These are phyloP conservation scores for Amylostereum chailletii DNA, from an alignment of 1,284 basidiomycete species.

Conservation along the genomic window DNA sequence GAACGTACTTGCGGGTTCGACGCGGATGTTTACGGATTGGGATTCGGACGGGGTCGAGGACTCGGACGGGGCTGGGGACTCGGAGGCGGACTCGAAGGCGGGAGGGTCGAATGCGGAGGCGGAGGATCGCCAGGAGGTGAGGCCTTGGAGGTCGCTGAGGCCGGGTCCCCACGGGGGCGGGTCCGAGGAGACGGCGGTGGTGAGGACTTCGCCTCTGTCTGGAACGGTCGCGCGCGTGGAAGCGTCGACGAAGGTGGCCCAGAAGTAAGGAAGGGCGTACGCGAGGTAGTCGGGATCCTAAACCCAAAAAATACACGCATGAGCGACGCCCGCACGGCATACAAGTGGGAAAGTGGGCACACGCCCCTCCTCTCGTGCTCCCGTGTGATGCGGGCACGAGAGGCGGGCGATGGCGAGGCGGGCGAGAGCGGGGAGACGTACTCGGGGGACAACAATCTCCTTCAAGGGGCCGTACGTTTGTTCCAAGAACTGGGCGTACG, in stretches of 20 bases:
- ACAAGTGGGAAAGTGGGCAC: too few relatives aligned
- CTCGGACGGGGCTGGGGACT: too few relatives aligned
- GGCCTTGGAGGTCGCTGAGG: not conserved
- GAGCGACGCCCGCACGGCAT: too few relatives aligned
- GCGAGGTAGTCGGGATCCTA: conserved; percentile 40
- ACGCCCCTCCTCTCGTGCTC: too few relatives aligned
- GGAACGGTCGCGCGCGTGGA: conserved; percentile 29
- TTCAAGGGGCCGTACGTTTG: conserved; percentile 43
- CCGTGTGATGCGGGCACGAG: too few relatives aligned
- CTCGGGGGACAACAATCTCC: conserved; percentile 37
- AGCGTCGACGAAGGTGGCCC: conserved; percentile 34
- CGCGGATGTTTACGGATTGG: conserved; percentile 12
- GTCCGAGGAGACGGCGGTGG: too few relatives aligned
- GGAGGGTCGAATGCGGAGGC: not conserved
- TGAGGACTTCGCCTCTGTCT: not conserved
- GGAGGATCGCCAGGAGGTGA: not conserved
- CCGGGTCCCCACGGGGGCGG: too few relatives aligned
- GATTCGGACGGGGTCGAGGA: not conserved
- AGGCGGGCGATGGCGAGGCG: too few relatives aligned
- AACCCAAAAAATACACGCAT: not conserved
- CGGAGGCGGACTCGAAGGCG: not conserved
- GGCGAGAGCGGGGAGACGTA: conserved; percentile 20
- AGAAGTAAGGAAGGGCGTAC: conserved; percentile 31
- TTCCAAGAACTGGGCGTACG: conserved; percentile 45
- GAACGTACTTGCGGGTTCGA: conserved; percentile 16